Evolutionary conservation across 164 flowering plant genomes (phyloP), one percentile per base, ranked within the genome.

Genomic region (Chloranthus sessilifolius): DNA sequence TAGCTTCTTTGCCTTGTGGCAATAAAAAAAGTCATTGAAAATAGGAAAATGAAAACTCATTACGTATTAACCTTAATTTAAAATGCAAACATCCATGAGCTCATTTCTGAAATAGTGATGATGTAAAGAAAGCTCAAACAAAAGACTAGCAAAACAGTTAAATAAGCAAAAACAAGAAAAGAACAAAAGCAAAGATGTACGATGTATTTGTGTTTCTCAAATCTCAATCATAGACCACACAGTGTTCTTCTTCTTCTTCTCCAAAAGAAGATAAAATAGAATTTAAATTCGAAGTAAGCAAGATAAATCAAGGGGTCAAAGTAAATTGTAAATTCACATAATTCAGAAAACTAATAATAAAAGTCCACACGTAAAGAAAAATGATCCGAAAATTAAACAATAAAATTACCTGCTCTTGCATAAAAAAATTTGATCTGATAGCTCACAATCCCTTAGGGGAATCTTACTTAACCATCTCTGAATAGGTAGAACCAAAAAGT

Each of bases 71-170:
- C 41, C 15, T 14, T 14, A 38, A 38, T 38, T 38, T 15, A 16
- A 38, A 16, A 15, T 7, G n/a, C 8, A 38, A 16, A 22, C 26
- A 44, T 6, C 1, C 31, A 26, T 25, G 27, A 43, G 16, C 5
- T 27, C 21, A 43, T 15, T 23, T 11, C 27, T 27, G n/a, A n/a
- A n/a, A n/a, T n/a, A 21, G 25, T 27, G 19, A 21, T 9, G 25
- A 42, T 21, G 46, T 22, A 3, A 43, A 43, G 46, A 11, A 23
- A 37, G 41, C 16, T 37, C 41, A 15, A 37, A 43, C 46, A 21
- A 22, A 23, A 22, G 12, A 12, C 11, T n/a, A 22, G 19, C 15
- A 9, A 20, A 14, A 43, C 11, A 14, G 44, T 24, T 2, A 6
- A 17, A 17, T 40, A 40, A 1, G 23, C 4, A 23, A 22, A 37